Conservation (phyloP, 2,329 filamentous ascomycete genomes). For the Diaporthe longicolla region DNA sequence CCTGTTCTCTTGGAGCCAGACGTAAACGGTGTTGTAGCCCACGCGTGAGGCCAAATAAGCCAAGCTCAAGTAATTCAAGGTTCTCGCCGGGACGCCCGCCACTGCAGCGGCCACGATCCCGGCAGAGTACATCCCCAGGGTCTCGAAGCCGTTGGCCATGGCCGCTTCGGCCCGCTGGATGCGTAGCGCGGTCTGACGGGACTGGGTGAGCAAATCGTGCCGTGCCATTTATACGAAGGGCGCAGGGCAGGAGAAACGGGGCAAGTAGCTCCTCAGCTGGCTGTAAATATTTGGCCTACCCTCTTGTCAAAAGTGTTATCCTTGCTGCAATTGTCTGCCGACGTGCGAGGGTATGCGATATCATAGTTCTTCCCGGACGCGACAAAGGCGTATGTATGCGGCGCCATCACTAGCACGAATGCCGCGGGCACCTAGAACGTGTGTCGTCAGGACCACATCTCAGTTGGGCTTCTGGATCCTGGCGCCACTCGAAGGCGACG, state of each 20-base stretch:
- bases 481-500: background rate
- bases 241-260: background rate
- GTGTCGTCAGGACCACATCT: constrained; percentile 4
- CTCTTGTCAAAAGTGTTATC: constrained; percentile 51
- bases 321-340: constrained; percentile 50
- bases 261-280: background rate
- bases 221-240: background rate
- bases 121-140: constrained; percentile 58
- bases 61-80: constrained; percentile 57
- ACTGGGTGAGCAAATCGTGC: background rate
- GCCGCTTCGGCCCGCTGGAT: constrained; percentile 49
- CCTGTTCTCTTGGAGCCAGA: constrained; percentile 59
- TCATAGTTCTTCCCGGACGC: constrained; percentile 55
- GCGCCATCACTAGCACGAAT: constrained; percentile 53
- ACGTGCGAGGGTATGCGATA: constrained; percentile 55
- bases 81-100: constrained; percentile 54
- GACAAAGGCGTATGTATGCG: constrained; percentile 53
- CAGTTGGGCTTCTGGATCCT: background rate
- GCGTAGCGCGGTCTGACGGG: constrained; percentile 43
- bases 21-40: constrained; percentile 59
- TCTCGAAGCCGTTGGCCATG: constrained; percentile 60
- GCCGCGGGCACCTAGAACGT: constrained; percentile 58
- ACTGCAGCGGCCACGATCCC: constrained; percentile 62
- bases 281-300: constrained; percentile 3
- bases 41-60: constrained; percentile 57